Evolutionary conservation across 2,329 filamentous ascomycete genomes (phyloP).

Genomic region (Hypoxylon sp.): DNA sequence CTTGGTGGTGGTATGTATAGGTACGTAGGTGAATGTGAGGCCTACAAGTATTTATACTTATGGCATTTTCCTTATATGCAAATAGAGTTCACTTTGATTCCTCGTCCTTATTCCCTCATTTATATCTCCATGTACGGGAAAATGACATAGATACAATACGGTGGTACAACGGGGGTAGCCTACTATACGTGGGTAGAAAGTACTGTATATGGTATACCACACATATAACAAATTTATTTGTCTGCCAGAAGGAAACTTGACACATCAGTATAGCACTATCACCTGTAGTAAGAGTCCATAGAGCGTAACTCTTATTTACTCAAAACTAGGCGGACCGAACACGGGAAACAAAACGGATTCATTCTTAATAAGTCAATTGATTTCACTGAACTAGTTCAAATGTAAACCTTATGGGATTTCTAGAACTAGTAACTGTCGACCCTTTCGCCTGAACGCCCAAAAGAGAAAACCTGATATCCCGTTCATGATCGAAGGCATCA

Average conservation of each 20-base stretch:
- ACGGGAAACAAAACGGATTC: not conserved
- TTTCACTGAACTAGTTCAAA: conserved; percentile 27
- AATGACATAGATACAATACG: not conserved
- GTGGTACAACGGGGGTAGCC: not conserved
- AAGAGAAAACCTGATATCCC: conserved; percentile 27
- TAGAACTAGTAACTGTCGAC: conserved; percentile 23
- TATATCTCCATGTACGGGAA: not conserved
- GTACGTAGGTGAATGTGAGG: no score
- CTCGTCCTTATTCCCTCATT: not conserved
- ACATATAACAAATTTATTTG: not conserved
- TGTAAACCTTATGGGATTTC: not conserved
- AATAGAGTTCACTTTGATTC: not conserved
- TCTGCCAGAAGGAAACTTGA: not conserved
- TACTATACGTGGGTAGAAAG: not conserved
- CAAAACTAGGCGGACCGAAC: not conserved
- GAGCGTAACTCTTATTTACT: not conserved
- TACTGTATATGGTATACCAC: not conserved
- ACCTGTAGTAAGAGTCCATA: not conserved
- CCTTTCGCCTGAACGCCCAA: conserved; percentile 39
- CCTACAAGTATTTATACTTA: not conserved
- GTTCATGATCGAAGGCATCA: conserved; percentile 28
- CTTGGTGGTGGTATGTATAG: no score
- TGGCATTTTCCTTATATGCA: not conserved
- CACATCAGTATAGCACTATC: not conserved
- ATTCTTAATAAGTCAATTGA: conserved; percentile 24